phyloP scores from a whole-genome alignment of 129 eudicot species.

The Rutidosis leptorrhynchoides region DNA sequence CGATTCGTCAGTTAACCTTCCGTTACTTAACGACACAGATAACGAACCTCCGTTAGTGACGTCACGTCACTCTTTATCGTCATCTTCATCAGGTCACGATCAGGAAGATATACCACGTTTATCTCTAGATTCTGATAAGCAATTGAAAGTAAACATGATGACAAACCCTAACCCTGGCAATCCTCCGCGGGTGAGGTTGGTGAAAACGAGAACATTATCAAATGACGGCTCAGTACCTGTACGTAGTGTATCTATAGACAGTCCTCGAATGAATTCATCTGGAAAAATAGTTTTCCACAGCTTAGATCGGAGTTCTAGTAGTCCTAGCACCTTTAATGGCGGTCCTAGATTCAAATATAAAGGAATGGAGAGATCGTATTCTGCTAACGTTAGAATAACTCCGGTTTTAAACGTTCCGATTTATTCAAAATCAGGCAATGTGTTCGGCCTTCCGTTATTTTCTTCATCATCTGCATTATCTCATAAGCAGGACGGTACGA shows the following conservation, averaged over 20 bases:
- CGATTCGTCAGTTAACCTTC: slow-evolving; percentile 44
- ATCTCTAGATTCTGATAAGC: slow-evolving; percentile 51
- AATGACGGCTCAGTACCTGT: slow-evolving; percentile 17
- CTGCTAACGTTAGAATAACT: slow-evolving; percentile 57
- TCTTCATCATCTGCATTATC: slow-evolving; percentile 23
- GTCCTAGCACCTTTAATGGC: slow-evolving; percentile 63
- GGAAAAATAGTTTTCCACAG: slow-evolving; percentile 64
- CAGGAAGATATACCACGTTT: slow-evolving; percentile 55
- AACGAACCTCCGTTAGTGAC: slow-evolving; percentile 35
- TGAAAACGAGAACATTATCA: slow-evolving; percentile 21
- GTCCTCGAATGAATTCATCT: slow-evolving; percentile 68
- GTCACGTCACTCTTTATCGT: slow-evolving; percentile 52
- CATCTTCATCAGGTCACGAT: slow-evolving; percentile 59
- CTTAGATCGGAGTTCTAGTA: slow-evolving; percentile 67
- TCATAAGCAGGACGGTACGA: slow-evolving; percentile 31
- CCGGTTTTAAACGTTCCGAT: slow-evolving; percentile 73
- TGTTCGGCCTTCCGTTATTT: slow-evolving; percentile 46
- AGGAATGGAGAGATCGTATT: slow-evolving; percentile 63
- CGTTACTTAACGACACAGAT: slow-evolving; percentile 53
- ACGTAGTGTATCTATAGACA: slow-evolving; percentile 37
- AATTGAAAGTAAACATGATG: not conserved
- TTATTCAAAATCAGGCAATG: slow-evolving; percentile 52
- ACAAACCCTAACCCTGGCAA: slow-evolving; percentile 2
- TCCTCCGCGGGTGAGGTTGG: slow-evolving; percentile 36
- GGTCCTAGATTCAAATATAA: slow-evolving; percentile 48